phyloP scores from a whole-genome alignment of 1,139 yeast species.

The Candida freyschussii region DNA sequence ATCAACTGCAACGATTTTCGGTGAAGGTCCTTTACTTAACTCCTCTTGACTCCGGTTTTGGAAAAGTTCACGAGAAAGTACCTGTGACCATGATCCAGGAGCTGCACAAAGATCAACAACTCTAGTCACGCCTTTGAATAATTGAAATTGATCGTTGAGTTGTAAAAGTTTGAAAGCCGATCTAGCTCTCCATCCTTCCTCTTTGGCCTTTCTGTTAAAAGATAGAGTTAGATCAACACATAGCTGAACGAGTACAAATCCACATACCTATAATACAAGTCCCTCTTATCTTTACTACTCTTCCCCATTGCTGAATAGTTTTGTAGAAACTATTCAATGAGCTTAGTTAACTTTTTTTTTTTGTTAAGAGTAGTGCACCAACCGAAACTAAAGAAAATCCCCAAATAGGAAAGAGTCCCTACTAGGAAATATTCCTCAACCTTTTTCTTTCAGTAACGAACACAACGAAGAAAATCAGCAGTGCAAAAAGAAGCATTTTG shows the following conservation, averaged over 20 bases:
- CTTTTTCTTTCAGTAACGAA: too few relatives aligned
- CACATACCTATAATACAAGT: conserved; percentile 54
- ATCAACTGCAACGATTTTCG: conserved; percentile 89
- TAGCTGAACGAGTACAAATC: neutral
- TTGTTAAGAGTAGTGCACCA: too few relatives aligned
- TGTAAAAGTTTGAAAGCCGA: conserved; percentile 92
- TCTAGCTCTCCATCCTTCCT: conserved; percentile 96
- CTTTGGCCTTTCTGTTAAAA: conserved; percentile 78
- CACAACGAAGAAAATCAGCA: too few relatives aligned
- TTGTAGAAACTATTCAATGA: too few relatives aligned
- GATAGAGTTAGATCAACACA: neutral
- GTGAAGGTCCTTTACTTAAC: conserved; percentile 37
- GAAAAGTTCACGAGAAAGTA: conserved; percentile 66
- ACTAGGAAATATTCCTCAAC: too few relatives aligned
- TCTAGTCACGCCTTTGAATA: conserved; percentile 66
- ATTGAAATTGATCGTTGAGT: conserved; percentile 80
- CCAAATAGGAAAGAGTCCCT: too few relatives aligned
- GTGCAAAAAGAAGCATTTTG: too few relatives aligned
- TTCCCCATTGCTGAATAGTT: conserved; percentile 84
- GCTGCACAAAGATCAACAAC: conserved; percentile 98
- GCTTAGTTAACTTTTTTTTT: too few relatives aligned
- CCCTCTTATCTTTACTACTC: conserved; percentile 92
- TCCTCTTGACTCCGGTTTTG: conserved; percentile 31
- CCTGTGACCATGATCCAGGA: conserved; percentile 99
- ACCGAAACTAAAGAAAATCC: too few relatives aligned